Percentiles rank a stretch among this genome's conserved stretches.
These are phyloP conservation scores for Purpureocillium takamizusanense DNA, from an alignment of 2,329 filamentous ascomycete genomes.

Conservation along the genomic window DNA sequence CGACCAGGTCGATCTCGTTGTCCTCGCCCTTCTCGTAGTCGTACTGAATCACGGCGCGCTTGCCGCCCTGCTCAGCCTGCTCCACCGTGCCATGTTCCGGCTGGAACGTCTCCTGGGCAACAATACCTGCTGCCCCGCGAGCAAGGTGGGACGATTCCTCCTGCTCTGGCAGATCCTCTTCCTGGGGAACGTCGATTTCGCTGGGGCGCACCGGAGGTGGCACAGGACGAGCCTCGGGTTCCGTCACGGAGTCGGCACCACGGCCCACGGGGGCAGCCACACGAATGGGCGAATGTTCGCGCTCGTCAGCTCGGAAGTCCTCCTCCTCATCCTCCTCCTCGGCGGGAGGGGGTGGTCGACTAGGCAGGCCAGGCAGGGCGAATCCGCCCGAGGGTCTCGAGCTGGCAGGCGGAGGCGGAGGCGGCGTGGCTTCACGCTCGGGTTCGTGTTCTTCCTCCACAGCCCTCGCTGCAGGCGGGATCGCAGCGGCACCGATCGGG, in stretches of 20 bases:
- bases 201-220: slow-evolving; percentile 54
- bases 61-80: slow-evolving; percentile 38
- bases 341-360: slow-evolving; percentile 45
- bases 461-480: slow-evolving; percentile 25
- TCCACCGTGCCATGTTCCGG: slow-evolving; percentile 22
- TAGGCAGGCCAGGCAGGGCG: slow-evolving; percentile 68
- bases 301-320: slow-evolving; percentile 39
- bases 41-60: slow-evolving; percentile 74
- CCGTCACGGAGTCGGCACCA: slow-evolving; percentile 41
- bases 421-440: slow-evolving; percentile 23
- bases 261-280: slow-evolving; percentile 79
- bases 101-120: slow-evolving; percentile 32
- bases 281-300: slow-evolving; percentile 66
- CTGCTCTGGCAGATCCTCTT: slow-evolving; percentile 57
- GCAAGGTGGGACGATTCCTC: slow-evolving; percentile 48
- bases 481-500: slow-evolving; percentile 50
- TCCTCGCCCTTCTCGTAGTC: slow-evolving; percentile 98
- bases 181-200: slow-evolving; percentile 54
- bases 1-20: slow-evolving; percentile 85
- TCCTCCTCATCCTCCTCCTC: slow-evolving; percentile 46
- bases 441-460: slow-evolving; percentile 30
- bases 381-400: slow-evolving; percentile 68
- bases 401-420: slow-evolving; percentile 40
- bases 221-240: slow-evolving; percentile 39
- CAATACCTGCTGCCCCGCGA: slow-evolving; percentile 49